phyloP scores from a whole-genome alignment of 768 basidiomycete genomes.

The Naganishia vishniacii region DNA sequence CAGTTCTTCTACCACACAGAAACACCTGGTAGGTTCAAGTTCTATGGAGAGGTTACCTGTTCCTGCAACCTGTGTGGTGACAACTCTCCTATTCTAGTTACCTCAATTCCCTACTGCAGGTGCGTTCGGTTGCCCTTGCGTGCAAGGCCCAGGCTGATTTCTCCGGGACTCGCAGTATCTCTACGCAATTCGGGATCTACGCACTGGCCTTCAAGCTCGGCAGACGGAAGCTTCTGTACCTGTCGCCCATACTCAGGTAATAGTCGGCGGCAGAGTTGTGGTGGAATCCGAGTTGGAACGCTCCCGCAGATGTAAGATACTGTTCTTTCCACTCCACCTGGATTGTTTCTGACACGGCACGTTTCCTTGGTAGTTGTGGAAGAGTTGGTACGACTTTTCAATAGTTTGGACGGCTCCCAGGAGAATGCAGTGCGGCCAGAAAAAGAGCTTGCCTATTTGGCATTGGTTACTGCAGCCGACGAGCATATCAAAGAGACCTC shows the following conservation, averaged over 20 bases:
- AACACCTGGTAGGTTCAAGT: conserved; percentile 43
- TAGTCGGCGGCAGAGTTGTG: conserved; percentile 23
- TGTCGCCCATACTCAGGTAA: conserved; percentile 20
- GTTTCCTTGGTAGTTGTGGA: conserved; percentile 2
- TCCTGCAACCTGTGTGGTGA: no score
- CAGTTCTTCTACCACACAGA: conserved; percentile 24
- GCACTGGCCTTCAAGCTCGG: conserved; percentile 40
- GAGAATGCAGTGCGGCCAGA: conserved; percentile 38
- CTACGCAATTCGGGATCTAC: conserved; percentile 42
- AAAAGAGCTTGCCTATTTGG: conserved; percentile 46
- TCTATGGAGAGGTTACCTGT: no score
- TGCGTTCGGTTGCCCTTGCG: background rate
- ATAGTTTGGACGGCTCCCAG: conserved; percentile 9
- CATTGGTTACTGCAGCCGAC: conserved; percentile 29
- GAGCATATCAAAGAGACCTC: conserved; percentile 9
- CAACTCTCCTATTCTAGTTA: conserved; percentile 40
- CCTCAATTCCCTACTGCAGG: conserved; percentile 45
- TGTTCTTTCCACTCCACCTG: conserved; percentile 30
- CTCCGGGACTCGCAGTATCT: conserved; percentile 32
- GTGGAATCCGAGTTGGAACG: conserved; percentile 34
- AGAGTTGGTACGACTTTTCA: conserved; percentile 30
- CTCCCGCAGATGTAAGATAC: conserved; percentile 40
- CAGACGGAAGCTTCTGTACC: conserved; percentile 27
- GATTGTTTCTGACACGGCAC: conserved; percentile 26
- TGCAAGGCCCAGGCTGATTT: background rate